These are phyloP conservation scores for Talaromyces borbonicus DNA, from an alignment of 495 filamentous ascomycete genomes.

Conservation along the genomic window DNA sequence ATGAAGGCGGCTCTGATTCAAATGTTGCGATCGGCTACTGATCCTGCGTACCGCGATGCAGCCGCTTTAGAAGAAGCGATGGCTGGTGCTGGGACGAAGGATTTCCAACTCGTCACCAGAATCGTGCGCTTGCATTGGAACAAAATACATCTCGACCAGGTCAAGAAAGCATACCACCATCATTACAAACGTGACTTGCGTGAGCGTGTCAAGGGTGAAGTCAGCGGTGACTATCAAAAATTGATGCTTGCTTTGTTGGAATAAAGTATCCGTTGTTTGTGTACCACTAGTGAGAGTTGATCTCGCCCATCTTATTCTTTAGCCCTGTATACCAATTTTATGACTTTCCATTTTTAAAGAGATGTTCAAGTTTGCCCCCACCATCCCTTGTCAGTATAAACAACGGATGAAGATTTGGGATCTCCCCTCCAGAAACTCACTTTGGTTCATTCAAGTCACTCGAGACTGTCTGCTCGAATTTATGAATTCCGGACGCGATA, in stretches of 20 bases:
- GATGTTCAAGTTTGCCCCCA: too few species aligned
- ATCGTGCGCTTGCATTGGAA: conserved; percentile 78
- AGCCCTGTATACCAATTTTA: too few species aligned
- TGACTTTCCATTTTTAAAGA: too few species aligned
- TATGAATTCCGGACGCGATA: too few species aligned
- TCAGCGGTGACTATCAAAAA: conserved; percentile 74
- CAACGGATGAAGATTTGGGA: too few species aligned
- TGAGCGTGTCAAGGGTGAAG: conserved; percentile 65
- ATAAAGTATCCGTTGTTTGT: too few species aligned
- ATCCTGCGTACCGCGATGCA: conserved; percentile 77
- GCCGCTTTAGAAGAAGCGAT: conserved; percentile 72
- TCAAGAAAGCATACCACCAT: conserved; percentile 62
- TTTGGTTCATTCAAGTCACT: too few species aligned
- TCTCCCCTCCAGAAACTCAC: too few species aligned
- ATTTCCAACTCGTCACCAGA: conserved; percentile 62
- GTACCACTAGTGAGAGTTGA: too few species aligned
- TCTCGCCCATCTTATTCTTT: too few species aligned
- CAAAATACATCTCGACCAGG: conserved; percentile 53
- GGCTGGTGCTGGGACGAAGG: conserved; percentile 80
- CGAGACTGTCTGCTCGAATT: too few species aligned
- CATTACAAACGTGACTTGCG: conserved; percentile 52
- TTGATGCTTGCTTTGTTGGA: conserved; percentile 34
- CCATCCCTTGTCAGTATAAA: too few species aligned
- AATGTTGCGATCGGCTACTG: conserved; percentile 64
- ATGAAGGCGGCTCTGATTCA: conserved; percentile 79